These are phyloP conservation scores for Picea sitchensis DNA, from an alignment of 75 land plant species.

Conservation along the genomic window DNA sequence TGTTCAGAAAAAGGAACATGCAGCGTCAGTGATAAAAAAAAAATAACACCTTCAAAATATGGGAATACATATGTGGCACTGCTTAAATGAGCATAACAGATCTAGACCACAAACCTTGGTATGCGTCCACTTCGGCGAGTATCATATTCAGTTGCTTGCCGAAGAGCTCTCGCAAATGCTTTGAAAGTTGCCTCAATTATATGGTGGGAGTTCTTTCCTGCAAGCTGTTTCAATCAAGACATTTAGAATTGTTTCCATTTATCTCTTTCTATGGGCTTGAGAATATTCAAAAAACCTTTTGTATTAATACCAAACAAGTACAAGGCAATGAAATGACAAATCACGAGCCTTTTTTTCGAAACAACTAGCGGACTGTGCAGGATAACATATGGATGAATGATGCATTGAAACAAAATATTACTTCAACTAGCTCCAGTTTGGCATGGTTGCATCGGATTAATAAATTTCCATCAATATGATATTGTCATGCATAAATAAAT, in stretches of 20 bases:
- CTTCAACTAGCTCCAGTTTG: neutral
- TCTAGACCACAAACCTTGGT: slow-evolving; percentile 56
- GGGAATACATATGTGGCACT: neutral
- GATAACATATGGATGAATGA: neutral
- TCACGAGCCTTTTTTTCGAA: neutral
- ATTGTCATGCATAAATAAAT: neutral
- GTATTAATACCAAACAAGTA: neutral
- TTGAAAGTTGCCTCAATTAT: slow-evolving; percentile 96
- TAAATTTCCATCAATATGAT: neutral
- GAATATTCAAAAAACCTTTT: neutral
- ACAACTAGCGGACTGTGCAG: neutral
- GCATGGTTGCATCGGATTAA: neutral
- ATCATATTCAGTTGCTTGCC: slow-evolving; percentile 87
- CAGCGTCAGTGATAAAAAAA: neutral
- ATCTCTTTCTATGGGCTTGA: neutral
- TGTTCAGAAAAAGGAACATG: slow-evolving; percentile 1
- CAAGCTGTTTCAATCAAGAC: slow-evolving; percentile 47
- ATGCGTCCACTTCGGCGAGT: slow-evolving; percentile 67
- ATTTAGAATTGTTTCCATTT: neutral
- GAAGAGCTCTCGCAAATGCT: slow-evolving; percentile 95
- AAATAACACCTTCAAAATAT: neutral
- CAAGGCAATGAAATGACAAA: neutral
- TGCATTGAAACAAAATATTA: neutral
- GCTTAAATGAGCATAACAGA: neutral
- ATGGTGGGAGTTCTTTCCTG: slow-evolving; percentile 92